Conservation (phyloP, 371 early-diverging fungal species). For the Mortierella sp. region DNA sequence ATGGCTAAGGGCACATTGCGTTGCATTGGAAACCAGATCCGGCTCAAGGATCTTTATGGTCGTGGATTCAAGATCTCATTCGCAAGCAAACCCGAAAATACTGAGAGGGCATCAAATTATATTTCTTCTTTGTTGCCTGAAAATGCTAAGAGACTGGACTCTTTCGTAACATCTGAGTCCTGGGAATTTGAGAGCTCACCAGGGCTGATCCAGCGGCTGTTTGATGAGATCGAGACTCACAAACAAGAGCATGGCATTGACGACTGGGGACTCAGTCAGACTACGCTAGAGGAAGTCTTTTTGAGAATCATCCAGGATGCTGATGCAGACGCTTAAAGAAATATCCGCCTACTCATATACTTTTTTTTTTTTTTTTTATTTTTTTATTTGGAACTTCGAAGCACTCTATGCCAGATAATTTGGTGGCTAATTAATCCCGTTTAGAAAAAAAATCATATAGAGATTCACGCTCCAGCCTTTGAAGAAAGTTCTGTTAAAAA, state of each 20-base stretch:
- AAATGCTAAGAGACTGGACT: constrained; percentile 61
- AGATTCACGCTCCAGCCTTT: too few relatives aligned
- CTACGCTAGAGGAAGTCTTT: constrained; percentile 73
- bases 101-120: constrained; percentile 52
- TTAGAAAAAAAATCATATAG: too few relatives aligned
- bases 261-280: constrained; percentile 80
- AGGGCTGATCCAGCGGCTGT: constrained; percentile 64
- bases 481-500: too few relatives aligned
- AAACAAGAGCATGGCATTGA: constrained; percentile 58
- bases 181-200: constrained; percentile 71
- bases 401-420: too few relatives aligned
- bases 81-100: constrained; percentile 56
- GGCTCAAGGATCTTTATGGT: constrained; percentile 79
- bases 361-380: too few relatives aligned
- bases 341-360: not conserved
- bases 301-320: constrained; percentile 64
- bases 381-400: too few relatives aligned
- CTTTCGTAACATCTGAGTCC: constrained; percentile 63
- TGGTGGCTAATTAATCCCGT: too few relatives aligned
- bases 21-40: constrained; percentile 72
- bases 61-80: constrained; percentile 76
- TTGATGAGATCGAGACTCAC: constrained; percentile 60
- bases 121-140: constrained; percentile 65
- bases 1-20: constrained; percentile 81
- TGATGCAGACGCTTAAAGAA: constrained; percentile 58